Percentiles rank a stretch among this genome's conserved stretches.
Evolutionary conservation across 441 rosid species (phyloP).

Genomic region (Populus hybrid): DNA sequence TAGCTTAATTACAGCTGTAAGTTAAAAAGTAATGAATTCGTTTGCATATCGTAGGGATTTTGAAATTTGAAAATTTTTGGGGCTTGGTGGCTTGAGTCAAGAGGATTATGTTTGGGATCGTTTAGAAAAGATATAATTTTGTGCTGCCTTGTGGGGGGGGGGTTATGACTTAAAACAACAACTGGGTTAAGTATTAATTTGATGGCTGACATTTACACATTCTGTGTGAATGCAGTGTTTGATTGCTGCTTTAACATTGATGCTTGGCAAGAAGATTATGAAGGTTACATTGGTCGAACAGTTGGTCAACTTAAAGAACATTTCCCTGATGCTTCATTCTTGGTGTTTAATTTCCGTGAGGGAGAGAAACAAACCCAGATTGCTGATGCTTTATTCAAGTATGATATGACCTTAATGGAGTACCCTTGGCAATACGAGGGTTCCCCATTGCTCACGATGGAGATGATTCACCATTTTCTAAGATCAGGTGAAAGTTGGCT

Average conservation of each 20-base stretch:
- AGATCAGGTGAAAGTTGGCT: constrained; percentile 97
- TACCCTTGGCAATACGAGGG: constrained; percentile 94
- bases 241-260: constrained; percentile 84
- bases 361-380: constrained; percentile 57
- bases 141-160: neutral
- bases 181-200: neutral
- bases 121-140: neutral
- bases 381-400: constrained; percentile 56
- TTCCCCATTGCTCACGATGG: constrained; percentile 77
- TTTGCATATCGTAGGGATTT: neutral
- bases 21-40: neutral
- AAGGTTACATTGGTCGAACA: constrained; percentile 55
- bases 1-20: neutral
- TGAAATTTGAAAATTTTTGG: neutral
- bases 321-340: constrained; percentile 72
- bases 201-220: constrained; percentile 19
- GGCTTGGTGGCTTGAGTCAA: neutral
- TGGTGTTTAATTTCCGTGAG: constrained; percentile 87
- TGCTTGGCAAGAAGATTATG: constrained; percentile 61
- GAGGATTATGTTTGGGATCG: neutral
- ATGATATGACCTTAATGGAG: constrained; percentile 95
- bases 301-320: constrained; percentile 66
- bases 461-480: constrained; percentile 83
- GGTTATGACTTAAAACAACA: neutral
- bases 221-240: constrained; percentile 49